Base-by-base conservation (phyloP, 768 basidiomycete species). In the Cubamyces lactineus region DNA sequence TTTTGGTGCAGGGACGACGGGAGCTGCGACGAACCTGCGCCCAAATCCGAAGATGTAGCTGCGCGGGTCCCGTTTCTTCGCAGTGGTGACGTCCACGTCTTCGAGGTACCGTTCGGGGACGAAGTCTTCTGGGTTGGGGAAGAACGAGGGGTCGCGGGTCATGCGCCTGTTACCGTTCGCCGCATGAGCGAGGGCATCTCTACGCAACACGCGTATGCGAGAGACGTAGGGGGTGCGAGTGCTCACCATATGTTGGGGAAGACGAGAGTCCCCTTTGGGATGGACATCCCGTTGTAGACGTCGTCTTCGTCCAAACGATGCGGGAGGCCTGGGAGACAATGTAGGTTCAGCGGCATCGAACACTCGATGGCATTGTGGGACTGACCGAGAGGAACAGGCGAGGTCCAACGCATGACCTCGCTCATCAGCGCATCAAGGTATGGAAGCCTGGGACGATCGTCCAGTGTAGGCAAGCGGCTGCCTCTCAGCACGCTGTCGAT, bases 41-140 rank as follows among this genome's bases (percentile, higher is more conserved):
- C 79, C 79, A 57, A 80, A 82, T 6, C 80, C 80, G 64, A 79
- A 81, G 4, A 75, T 72, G 30, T 74, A 76, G 21, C 58, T 55
- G 17, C 78, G 70, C 9, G 81, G 80, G 59, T 81, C 80, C 17
- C 53, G 42, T n/a, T 26, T 28, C 28, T 69, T 71, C 60, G 66
- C 70, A 1, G 64, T 63, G 26, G 67, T 64, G 17, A 62, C 65
- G 34, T 70, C 65, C 13, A 56, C 61, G 42, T 52, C 43, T 26
- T 66, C 67, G 28, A 84, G 62, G 61, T 77, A 84, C 2, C 86
- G 79, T 19, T 83, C 81, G 0, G 85, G 86, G 38, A 74, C 71
- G 71, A 87, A 87, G 1, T 59, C 61, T 48, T 78, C 71, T 2
- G 86, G 53, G n/a, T 39, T n/a, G 3, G 42, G 17, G 30, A 55